A percentile compares a stretch with the other conserved stretches of the same genome.
Conservation (phyloP, 192 early-diverging fungal genomes). For the Obelidium mucronatum region DNA sequence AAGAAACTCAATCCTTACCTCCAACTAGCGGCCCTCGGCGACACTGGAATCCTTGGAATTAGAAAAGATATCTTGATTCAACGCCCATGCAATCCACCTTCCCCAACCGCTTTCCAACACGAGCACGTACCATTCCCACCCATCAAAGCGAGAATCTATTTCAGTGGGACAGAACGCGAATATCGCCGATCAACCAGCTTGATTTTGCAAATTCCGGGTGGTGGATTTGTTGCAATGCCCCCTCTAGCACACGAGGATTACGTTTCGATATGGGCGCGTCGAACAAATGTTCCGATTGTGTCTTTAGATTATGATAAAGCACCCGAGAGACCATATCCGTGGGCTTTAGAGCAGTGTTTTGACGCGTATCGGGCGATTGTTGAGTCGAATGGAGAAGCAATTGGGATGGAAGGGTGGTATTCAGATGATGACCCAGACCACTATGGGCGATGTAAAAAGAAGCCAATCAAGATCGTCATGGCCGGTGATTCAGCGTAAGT, state of each 20-base stretch:
- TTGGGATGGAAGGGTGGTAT: constrained; percentile 76
- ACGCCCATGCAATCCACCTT: constrained; percentile 45
- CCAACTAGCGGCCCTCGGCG: constrained; percentile 51
- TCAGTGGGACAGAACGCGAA: constrained; percentile 40
- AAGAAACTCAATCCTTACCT: constrained; percentile 80
- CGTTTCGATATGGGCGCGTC: constrained; percentile 78
- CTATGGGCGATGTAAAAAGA: constrained; percentile 24
- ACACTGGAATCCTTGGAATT: constrained; percentile 49
- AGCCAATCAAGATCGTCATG: constrained; percentile 76
- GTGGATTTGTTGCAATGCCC: constrained; percentile 92
- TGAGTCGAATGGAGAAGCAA: constrained; percentile 74
- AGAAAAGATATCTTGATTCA: constrained; percentile 51
- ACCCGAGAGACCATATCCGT: constrained; percentile 95
- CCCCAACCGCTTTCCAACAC: constrained; percentile 49
- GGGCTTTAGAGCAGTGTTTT: constrained; percentile 88
- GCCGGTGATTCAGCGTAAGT: constrained; percentile 94
- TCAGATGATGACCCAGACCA: not conserved
- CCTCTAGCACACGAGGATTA: constrained; percentile 89
- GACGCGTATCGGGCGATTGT: constrained; percentile 81
- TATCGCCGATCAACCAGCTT: constrained; percentile 42
- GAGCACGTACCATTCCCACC: constrained; percentile 25
- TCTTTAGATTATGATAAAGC: constrained; percentile 94
- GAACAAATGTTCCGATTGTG: constrained; percentile 74
- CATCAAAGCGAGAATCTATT: constrained; percentile 56
- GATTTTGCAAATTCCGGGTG: constrained; percentile 65